These are phyloP conservation scores for Furcasterigmium furcatum DNA, from an alignment of 2,329 filamentous ascomycete genomes.

Conservation along the genomic window DNA sequence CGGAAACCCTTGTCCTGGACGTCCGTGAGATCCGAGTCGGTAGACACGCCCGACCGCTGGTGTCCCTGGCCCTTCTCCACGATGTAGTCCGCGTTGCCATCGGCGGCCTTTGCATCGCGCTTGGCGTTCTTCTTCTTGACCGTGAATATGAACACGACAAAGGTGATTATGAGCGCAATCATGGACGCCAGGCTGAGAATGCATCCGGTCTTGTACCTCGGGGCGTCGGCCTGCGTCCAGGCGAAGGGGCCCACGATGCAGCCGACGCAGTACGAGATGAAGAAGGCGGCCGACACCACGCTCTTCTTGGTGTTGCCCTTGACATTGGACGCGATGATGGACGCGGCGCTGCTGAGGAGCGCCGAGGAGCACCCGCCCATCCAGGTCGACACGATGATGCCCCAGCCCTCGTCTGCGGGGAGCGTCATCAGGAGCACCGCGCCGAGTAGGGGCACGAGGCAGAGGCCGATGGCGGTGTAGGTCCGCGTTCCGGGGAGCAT, in stretches of 20 bases:
- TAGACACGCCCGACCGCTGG: constrained; percentile 5
- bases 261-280: constrained; percentile 20
- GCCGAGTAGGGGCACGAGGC: constrained; percentile 7
- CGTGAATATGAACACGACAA: not conserved
- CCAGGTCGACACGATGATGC: constrained; percentile 19
- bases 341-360: constrained; percentile 12
- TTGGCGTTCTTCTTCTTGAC: constrained; percentile 3
- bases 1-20: constrained; percentile 17
- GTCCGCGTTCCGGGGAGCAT: constrained; percentile 13
- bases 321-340: constrained; percentile 21
- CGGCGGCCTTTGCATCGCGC: not conserved
- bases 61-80: not conserved
- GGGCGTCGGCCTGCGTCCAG: constrained; percentile 17
- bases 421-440: constrained; percentile 12
- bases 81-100: constrained; percentile 4
- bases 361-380: constrained; percentile 14
- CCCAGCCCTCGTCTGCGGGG: constrained; percentile 14
- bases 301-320: constrained; percentile 25
- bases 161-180: constrained; percentile 9
- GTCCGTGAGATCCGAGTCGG: constrained; percentile 18
- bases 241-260: constrained; percentile 18
- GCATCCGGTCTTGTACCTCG: constrained; percentile 15
- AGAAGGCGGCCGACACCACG: constrained; percentile 18
- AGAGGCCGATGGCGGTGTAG: constrained; percentile 17
- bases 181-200: constrained; percentile 14